Evolutionary conservation across 2,329 filamentous ascomycete species (phyloP).

Genomic region (Fusarium pseudoanthophilum): DNA sequence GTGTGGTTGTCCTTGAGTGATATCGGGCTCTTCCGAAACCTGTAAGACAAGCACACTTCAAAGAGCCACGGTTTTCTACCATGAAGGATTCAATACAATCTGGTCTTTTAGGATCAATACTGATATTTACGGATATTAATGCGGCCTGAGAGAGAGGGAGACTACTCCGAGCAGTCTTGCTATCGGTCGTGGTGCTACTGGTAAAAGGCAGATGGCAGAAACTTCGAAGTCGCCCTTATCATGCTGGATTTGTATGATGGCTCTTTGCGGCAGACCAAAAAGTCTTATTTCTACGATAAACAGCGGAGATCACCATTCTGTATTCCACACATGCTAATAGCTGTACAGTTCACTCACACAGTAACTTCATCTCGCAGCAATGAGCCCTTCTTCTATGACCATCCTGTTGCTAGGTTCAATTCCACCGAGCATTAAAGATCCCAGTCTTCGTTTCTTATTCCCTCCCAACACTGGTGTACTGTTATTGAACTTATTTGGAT

Average conservation of each 20-base stretch:
- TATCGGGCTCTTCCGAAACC: conserved; percentile 20
- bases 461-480: conserved; percentile 25
- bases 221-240: conserved; percentile 24
- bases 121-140: conserved; percentile 24
- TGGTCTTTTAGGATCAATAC: conserved; percentile 10
- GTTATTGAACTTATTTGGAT: conserved; percentile 6
- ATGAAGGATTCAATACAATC: conserved; percentile 22
- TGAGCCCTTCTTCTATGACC: conserved; percentile 18
- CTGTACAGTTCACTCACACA: conserved; percentile 12
- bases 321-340: neutral
- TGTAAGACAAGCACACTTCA: neutral
- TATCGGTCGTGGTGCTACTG: conserved; percentile 23
- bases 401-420: conserved; percentile 29
- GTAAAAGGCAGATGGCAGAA: conserved; percentile 31
- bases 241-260: conserved; percentile 36
- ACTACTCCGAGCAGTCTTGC: conserved; percentile 28
- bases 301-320: no score
- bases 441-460: conserved; percentile 32
- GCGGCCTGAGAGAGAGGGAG: conserved; percentile 32
- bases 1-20: conserved; percentile 41
- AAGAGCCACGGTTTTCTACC: conserved; percentile 36
- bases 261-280: conserved; percentile 33
- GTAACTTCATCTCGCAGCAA: conserved; percentile 27
- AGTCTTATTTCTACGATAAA: conserved; percentile 39
- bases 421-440: conserved; percentile 19